Base-by-base conservation (phyloP, 257 asterid species). In the Hygrophila difformis region DNA sequence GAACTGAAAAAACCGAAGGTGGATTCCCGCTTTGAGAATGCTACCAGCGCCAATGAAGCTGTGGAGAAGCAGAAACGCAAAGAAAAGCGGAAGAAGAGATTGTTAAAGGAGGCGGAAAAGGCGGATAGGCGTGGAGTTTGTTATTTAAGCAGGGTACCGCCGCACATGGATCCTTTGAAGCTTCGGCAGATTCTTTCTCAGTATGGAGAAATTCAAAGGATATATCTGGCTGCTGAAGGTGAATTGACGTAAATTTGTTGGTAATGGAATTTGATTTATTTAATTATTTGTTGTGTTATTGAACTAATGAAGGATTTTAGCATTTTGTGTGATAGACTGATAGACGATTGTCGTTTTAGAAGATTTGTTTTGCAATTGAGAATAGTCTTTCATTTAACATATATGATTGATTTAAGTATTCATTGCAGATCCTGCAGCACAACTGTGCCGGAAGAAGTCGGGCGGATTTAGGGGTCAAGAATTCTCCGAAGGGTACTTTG, bases 401-500 rank as follows among this genome's bases (percentile, higher is more conserved):
- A n/a, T n/a, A n/a, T n/a, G n/a, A n/a, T n/a, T n/a, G n/a, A n/a
- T n/a, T n/a, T n/a, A n/a, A n/a, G n/a, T n/a, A n/a, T n/a, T n/a
- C n/a, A 29, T 15, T 49, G 64, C 78, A 85, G 94, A 69, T 59
- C 70, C 81, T 57, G 62, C 62, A 48, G 60, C 76, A 39, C 82
- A 61, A 58, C 49, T 77, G 29, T 77, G 72, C 8, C 71, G 85
- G 26, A 89, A 85, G 62, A 73, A 57, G 64, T 60, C 78, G 3
- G 92, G 91, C 66, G 94, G 91, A 40, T 85, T 82, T 56, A 61
- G 91, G 53, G 93, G 94, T 34, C 75, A 73, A 66, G 88, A 64
- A 65, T 85, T 79, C 50, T 75, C 94, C 2, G 96, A 89, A 67
- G 94, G 96, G 94, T 85, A 84, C 49, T n/a, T n/a, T n/a, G n/a